Percentiles rank a stretch among this genome's conserved stretches.
These are phyloP conservation scores for Ophiocordyceps australis DNA, from an alignment of 2,329 filamentous ascomycete species.

Conservation along the genomic window DNA sequence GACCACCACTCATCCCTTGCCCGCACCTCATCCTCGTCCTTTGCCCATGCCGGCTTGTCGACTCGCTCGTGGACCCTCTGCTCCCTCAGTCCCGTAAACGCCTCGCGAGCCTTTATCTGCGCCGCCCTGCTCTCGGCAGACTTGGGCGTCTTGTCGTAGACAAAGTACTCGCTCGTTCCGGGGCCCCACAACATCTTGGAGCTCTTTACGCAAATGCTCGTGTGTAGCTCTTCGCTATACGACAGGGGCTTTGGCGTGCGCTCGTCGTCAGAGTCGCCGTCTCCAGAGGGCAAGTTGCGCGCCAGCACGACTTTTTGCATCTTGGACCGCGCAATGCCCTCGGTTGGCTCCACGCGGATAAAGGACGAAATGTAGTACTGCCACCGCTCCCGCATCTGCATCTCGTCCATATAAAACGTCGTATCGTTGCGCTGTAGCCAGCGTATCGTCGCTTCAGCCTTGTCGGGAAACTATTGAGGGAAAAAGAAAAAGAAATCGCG, in stretches of 20 bases:
- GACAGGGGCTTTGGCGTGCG: constrained; percentile 40
- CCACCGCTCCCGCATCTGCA: constrained; percentile 72
- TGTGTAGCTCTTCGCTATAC: constrained; percentile 48
- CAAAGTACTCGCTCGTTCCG: constrained; percentile 49
- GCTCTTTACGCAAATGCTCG: constrained; percentile 60
- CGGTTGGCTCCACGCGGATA: constrained; percentile 74
- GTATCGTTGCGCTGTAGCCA: constrained; percentile 50
- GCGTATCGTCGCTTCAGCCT: constrained; percentile 52
- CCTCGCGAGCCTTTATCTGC: constrained; percentile 31
- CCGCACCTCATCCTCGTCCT: constrained; percentile 61
- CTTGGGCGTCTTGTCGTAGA: constrained; percentile 53
- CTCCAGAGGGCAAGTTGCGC: constrained; percentile 47
- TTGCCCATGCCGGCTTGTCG: constrained; percentile 63
- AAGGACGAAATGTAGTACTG: constrained; percentile 92
- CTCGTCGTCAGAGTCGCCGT: constrained; percentile 45
- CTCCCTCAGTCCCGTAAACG: constrained; percentile 42
- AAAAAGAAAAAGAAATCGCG: too few relatives aligned
- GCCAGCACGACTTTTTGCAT: constrained; percentile 52
- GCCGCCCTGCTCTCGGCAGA: constrained; percentile 43
- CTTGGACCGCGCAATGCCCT: constrained; percentile 48
- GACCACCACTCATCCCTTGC: constrained; percentile 50
- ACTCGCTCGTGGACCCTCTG: constrained; percentile 60
- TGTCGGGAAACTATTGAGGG: constrained; percentile 44
- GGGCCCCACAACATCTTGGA: constrained; percentile 67
- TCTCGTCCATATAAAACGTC: constrained; percentile 76